Evolutionary conservation across 2,329 filamentous ascomycete genomes (phyloP), one percentile per base, ranked within the genome.

Genomic region (Didymella pomorum): DNA sequence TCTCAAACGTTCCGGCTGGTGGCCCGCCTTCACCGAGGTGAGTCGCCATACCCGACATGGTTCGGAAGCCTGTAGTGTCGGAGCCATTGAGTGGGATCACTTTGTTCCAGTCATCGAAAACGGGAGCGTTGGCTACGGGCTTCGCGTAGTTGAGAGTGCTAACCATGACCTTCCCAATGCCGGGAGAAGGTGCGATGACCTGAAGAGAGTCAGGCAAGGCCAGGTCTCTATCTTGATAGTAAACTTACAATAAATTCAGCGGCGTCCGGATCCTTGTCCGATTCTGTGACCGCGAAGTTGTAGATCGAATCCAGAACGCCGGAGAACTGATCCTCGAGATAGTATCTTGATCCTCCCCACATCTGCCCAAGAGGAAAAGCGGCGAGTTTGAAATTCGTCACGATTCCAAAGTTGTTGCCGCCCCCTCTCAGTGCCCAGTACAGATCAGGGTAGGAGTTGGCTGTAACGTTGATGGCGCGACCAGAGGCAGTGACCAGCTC

Each of bases 381-480:
- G 8, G 52, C 28, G 4, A 67, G 55, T n/a, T 68, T 64, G 58
- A 72, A 71, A 12, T 64, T 65, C 11, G 68, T 73, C 12, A 74
- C 68, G 9, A 74, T 63, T 2, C 71, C 80, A 43, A 72, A 72
- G 11, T 73, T 71, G 47, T 65, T 68, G 0, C 69, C 68, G 18
- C 70, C 71, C 11, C 76, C 75, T 51, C 74, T 69, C 10, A 77
- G 53, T 0, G 74, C 74, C 59, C 65, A 70, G 61, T 74, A 79
- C 4, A 79, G 73, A 45, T 81, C 79, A 3, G 57, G 51, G 50
- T 80, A 78, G 21, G 71, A 35, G 0, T 51, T 58, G 6, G 54
- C 23, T 12, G 48, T 59, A 8, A 56, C 62, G 6, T 44, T 52
- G 20, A 68, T 41, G 4, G 55, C 25, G 4, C 51, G 10, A 12